Conservation (phyloP, 352 stramenopile species). For the Pythium aristosporum region DNA sequence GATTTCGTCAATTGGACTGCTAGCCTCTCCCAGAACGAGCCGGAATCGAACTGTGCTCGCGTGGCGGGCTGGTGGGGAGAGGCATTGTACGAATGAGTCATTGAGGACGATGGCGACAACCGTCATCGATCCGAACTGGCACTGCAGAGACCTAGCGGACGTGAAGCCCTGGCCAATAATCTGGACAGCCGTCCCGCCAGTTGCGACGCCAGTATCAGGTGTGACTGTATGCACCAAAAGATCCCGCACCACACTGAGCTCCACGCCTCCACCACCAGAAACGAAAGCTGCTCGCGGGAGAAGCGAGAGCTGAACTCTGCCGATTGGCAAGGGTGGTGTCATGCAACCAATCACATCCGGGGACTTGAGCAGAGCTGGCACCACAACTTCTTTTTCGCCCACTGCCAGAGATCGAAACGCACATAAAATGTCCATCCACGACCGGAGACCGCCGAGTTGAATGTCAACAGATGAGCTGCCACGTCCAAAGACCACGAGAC, state of each 20-base stretch:
- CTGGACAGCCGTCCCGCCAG: conserved; percentile 19
- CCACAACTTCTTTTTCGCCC: not conserved
- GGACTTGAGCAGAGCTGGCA: not conserved
- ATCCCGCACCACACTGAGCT: conserved; percentile 5
- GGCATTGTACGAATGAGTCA: conserved; percentile 9
- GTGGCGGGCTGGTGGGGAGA: not conserved
- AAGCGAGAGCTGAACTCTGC: conserved; percentile 1
- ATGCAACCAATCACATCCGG: conserved; percentile 7
- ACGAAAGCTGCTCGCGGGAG: conserved; percentile 1
- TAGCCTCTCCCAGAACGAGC: not conserved
- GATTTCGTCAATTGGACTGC: not conserved
- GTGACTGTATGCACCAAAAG: conserved; percentile 16
- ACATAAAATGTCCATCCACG: conserved; percentile 27
- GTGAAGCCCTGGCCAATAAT: conserved; percentile 25
- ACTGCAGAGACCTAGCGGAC: conserved; percentile 8
- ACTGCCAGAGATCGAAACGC: conserved; percentile 1
- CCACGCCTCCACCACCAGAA: not conserved
- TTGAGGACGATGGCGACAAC: conserved; percentile 22
- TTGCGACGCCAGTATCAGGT: conserved; percentile 7
- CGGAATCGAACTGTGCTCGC: conserved; percentile 8
- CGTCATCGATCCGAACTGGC: conserved; percentile 25
- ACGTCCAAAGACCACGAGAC: not conserved
- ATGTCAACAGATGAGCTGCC: conserved; percentile 7
- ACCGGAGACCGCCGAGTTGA: conserved; percentile 4
- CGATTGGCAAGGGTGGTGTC: conserved; percentile 19